Evolutionary conservation across 371 early-diverging fungal species (phyloP).

Genomic region (Paraphysoderma sedebokerense): DNA sequence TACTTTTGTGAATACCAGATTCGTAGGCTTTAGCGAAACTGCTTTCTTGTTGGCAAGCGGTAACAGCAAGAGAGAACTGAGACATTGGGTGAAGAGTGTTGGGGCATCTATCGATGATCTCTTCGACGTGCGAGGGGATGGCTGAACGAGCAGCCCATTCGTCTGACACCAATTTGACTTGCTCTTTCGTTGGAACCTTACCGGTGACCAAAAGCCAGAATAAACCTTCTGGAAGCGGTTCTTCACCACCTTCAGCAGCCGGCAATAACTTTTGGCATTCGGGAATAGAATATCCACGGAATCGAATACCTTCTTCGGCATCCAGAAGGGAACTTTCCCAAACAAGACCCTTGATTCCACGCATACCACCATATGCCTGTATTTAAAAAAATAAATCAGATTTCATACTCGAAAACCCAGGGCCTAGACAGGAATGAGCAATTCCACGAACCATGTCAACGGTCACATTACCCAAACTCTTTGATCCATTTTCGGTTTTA

Average conservation of each 20-base stretch:
- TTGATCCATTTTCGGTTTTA: slow-evolving; percentile 72
- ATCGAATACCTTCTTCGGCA: slow-evolving; percentile 95
- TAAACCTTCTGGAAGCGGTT: slow-evolving; percentile 93
- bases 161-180: slow-evolving; percentile 75
- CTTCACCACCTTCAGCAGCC: slow-evolving; percentile 62
- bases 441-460: slow-evolving; percentile 60
- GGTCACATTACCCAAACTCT: slow-evolving; percentile 82
- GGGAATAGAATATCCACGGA: slow-evolving; percentile 91
- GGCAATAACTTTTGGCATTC: slow-evolving; percentile 89
- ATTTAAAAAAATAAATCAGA: neutral
- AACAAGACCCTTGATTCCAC: slow-evolving; percentile 96
- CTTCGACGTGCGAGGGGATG: slow-evolving; percentile 75
- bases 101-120: slow-evolving; percentile 92
- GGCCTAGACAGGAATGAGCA: no score
- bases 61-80: slow-evolving; percentile 90
- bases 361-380: slow-evolving; percentile 90
- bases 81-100: slow-evolving; percentile 97
- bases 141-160: slow-evolving; percentile 91
- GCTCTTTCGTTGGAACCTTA: slow-evolving; percentile 87
- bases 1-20: slow-evolving; percentile 77
- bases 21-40: slow-evolving; percentile 93
- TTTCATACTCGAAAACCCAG: neutral
- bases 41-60: slow-evolving; percentile 88
- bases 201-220: slow-evolving; percentile 97
- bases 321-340: slow-evolving; percentile 96